Base-by-base conservation (phyloP, 176 grass and related monocot genomes). In the Raddia guianensis region DNA sequence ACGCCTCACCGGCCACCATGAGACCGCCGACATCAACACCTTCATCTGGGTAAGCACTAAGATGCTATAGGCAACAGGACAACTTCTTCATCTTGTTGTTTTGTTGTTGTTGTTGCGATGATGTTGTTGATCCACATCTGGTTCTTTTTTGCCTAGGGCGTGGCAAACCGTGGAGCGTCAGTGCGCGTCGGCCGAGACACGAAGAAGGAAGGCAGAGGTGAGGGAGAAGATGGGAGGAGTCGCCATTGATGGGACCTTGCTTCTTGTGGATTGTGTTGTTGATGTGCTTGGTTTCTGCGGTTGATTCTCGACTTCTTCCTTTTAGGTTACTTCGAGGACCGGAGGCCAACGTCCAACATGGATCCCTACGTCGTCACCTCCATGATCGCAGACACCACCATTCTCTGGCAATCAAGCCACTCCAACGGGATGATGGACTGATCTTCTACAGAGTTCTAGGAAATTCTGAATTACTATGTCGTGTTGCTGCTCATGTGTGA, bases 281-380 rank as follows among this genome's bases (percentile, higher is more conserved):
- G 74, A 51, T 51, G 5, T 51, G 18, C 33, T 57, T 21, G 14
- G 11, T 55, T n/a, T 76, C 2, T 61, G 67, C 15, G 3, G n/a
- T 1, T 76, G 60, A 74, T 0, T 50, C 63, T 57, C 73, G 13
- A n/a, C 66, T 21, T 82, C 49, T 6, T 63, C 7, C 19, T 7
- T 27, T 0, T 73, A 97, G 91, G 91, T 7, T 97, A 94, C 80
- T 92, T 97, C 61, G 94, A 97, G 73, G 89, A 94, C 76, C 54
- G 91, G 81, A 90, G 91, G 89, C 94, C 91, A 27, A 80, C 85
- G 63, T 94, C 91, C 34, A 97, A 97, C 87, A 97, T 97, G 94
- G 94, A 97, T 47, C 94, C 94, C 11, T 97, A 97, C 73, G 68
- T 85, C n/a, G 94, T 97, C 59, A 92, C 94, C 72, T 84, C 83